Base-by-base conservation (phyloP, 805 yeast genomes). In the Danielozyma ontarioensis region DNA sequence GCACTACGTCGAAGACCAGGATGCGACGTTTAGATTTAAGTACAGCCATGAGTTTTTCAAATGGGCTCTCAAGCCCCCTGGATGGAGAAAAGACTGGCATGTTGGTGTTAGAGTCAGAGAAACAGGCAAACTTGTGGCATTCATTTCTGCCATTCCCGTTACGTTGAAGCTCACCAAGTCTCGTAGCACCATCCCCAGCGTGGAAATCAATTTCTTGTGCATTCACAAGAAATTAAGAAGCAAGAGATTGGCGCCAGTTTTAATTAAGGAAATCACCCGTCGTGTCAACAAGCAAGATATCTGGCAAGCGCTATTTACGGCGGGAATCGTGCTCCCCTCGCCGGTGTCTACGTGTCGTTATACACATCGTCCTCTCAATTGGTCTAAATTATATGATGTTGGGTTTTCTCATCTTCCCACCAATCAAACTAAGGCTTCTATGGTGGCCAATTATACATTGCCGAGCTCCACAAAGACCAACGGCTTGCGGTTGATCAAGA, bases 251-350 rank as follows among this genome's bases (percentile, higher is more conserved):
- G 89, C 98, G 1, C 98, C 98, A 1, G 83, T 93, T 10, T 67
- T 93, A 50, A 93, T 93, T 58, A 84, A 84, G 51, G 98, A 93
- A 59, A 83, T 93, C 44, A 93, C 97, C 3, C 74, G 98, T 54
- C 73, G 97, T 46, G 93, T 93, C 42, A 90, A 93, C 60, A 72
- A 76, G 41, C 70, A 72, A 28, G 76, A 84, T 38, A 83, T 89
- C 39, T 93, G 97, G 96, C 97, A 89, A 58, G 98, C 97, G 0
- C 71, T 93, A 39, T 87, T 86, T 60, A 90, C 98, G 7, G 95
- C 90, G 0, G 98, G 97, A 8, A 78, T 80, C 3, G 80, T 87
- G 2, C 68, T 93, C 36, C 98, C 98, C 15, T 79, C 89, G n/a
- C 98, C 98, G 0, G 76, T 90, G 4, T 68, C 95, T 10, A 78